A percentile compares a stretch with the other conserved stretches of the same genome.
These are phyloP conservation scores for Neurospora sp. DNA, from an alignment of 2,329 filamentous ascomycete species.

Conservation along the genomic window DNA sequence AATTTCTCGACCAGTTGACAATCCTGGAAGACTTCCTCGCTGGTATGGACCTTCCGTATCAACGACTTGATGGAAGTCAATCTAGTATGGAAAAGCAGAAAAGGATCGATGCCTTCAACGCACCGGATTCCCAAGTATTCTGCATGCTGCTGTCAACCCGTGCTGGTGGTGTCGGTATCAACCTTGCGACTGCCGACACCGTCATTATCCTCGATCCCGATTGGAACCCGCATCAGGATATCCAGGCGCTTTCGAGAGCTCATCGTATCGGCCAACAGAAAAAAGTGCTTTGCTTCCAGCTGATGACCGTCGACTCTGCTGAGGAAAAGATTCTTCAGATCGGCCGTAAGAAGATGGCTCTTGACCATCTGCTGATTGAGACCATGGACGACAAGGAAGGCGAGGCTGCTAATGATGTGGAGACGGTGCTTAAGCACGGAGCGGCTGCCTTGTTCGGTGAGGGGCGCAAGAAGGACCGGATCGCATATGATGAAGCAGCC, in stretches of 20 bases:
- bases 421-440: slow-evolving; percentile 79
- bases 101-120: slow-evolving; percentile 89
- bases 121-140: slow-evolving; percentile 70
- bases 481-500: slow-evolving; percentile 69
- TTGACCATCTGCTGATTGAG: slow-evolving; percentile 92
- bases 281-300: slow-evolving; percentile 89
- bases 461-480: slow-evolving; percentile 57
- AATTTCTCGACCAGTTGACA: slow-evolving; percentile 81
- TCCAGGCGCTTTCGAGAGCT: slow-evolving; percentile 87
- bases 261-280: slow-evolving; percentile 95
- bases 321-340: slow-evolving; percentile 97
- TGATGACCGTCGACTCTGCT: slow-evolving; percentile 79
- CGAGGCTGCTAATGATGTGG: slow-evolving; percentile 66
- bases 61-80: slow-evolving; percentile 78
- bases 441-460: slow-evolving; percentile 80
- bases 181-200: slow-evolving; percentile 90
- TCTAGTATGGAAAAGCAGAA: slow-evolving; percentile 82
- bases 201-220: slow-evolving; percentile 97
- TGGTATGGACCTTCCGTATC: slow-evolving; percentile 61
- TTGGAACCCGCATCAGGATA: slow-evolving; percentile 96
- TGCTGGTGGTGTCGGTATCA: slow-evolving; percentile 94
- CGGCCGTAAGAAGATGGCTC: slow-evolving; percentile 87
- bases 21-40: slow-evolving; percentile 87
- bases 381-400: slow-evolving; percentile 72
- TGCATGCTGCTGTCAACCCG: slow-evolving; percentile 89